Evolutionary conservation across 352 stramenopile genomes (phyloP).

Genomic region (Globisporangium radiosum): DNA sequence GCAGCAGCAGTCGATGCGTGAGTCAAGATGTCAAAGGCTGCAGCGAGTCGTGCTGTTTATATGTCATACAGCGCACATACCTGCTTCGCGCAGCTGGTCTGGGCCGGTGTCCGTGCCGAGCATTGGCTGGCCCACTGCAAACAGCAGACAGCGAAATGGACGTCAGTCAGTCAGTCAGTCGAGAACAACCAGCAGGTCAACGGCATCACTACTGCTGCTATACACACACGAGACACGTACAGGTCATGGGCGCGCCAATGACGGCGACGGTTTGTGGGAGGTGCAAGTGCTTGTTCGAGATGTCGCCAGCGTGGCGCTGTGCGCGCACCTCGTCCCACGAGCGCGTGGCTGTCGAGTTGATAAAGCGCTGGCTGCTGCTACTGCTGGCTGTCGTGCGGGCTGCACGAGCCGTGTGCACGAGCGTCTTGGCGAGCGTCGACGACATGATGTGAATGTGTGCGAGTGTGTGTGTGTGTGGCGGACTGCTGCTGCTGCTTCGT

Average conservation of each 20-base stretch:
- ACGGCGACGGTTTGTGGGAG: conserved; percentile 66
- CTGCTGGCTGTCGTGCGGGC: background rate
- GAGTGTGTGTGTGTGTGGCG: conserved; percentile 1
- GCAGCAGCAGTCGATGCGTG: background rate
- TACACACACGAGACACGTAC: conserved; percentile 21
- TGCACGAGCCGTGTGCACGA: background rate
- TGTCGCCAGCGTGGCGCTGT: conserved; percentile 49
- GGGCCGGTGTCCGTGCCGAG: conserved; percentile 73
- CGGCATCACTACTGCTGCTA: too few species aligned
- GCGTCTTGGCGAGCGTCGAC: conserved; percentile 8
- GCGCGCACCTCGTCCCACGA: conserved; percentile 58
- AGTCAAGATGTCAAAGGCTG: conserved; percentile 10
- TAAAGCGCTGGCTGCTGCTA: conserved; percentile 27
- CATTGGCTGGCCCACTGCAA: conserved; percentile 70
- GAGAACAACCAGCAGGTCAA: background rate
- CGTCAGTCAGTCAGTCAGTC: background rate
- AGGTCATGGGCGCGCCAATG: conserved; percentile 86
- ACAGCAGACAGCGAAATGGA: background rate
- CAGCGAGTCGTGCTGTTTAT: too few species aligned
- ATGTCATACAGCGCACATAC: too few species aligned
- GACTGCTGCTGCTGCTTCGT: background rate
- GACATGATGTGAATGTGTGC: conserved; percentile 5
- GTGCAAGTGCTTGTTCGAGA: conserved; percentile 46
- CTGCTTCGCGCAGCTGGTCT: conserved; percentile 62
- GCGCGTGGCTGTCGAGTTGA: conserved; percentile 37